A percentile compares a stretch with the other conserved stretches of the same genome.
These are phyloP conservation scores for Bryoerythrophyllum caledonicum DNA, from an alignment of 225 moss, liverwort and hornwort genomes.

Conservation along the genomic window DNA sequence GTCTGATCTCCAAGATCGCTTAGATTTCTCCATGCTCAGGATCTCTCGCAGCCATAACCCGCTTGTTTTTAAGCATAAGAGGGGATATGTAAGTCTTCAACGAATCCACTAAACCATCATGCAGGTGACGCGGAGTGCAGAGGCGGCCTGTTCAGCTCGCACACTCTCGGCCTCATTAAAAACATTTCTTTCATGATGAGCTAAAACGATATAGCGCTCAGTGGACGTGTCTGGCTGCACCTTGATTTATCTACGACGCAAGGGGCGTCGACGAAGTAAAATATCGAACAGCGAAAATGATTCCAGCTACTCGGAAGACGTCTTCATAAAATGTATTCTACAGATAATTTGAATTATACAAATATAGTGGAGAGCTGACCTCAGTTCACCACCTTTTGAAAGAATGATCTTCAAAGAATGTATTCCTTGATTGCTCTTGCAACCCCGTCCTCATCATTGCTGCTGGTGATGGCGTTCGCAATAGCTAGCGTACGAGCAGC, in stretches of 20 bases:
- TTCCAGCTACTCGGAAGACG: background rate
- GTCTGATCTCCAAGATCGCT: conserved; percentile 1
- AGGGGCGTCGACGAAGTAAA: conserved; percentile 7
- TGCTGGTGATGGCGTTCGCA: conserved; percentile 74
- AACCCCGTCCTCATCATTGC: conserved; percentile 90
- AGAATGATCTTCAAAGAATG: conserved; percentile 52
- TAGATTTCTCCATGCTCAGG: background rate
- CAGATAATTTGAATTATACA: background rate
- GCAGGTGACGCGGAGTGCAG: conserved; percentile 17
- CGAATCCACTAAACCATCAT: conserved; percentile 13
- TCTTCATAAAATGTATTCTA: conserved; percentile 14
- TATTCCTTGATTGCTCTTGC: conserved; percentile 76
- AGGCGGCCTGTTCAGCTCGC: conserved; percentile 16
- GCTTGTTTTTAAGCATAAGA: background rate
- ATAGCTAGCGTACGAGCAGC: conserved; percentile 50
- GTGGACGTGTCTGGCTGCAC: background rate
- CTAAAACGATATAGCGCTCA: background rate
- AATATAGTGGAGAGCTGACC: conserved; percentile 17
- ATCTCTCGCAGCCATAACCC: background rate
- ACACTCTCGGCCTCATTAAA: conserved; percentile 17
- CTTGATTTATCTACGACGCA: background rate
- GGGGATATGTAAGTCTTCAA: conserved; percentile 17
- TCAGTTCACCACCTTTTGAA: conserved; percentile 11
- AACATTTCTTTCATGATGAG: background rate
- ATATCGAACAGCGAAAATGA: background rate